Evolutionary conservation across 106 monocot species (phyloP).

Genomic region (Ottelia alismoides): DNA sequence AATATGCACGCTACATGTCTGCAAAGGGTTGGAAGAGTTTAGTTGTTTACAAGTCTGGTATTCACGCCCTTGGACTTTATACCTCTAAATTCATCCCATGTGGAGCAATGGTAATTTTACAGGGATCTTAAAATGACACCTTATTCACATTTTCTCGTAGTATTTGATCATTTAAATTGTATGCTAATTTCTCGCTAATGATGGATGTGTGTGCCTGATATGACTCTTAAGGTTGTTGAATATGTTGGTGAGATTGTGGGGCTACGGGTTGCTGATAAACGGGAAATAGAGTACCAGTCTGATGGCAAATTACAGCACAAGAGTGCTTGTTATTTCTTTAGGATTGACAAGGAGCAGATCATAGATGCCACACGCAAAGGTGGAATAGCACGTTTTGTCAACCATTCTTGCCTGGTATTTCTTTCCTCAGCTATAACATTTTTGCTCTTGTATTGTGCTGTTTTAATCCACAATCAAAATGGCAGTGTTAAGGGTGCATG

Average conservation of each 20-base stretch:
- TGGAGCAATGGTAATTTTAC: conserved; percentile 70
- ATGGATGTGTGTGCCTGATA: too few relatives aligned
- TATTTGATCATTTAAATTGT: background rate
- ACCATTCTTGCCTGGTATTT: conserved; percentile 88
- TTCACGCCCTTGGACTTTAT: conserved; percentile 94
- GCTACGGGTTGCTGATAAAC: conserved; percentile 80
- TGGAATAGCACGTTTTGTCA: conserved; percentile 94
- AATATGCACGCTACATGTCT: conserved; percentile 77
- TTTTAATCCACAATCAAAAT: background rate
- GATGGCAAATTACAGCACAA: conserved; percentile 74
- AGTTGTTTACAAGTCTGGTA: conserved; percentile 89
- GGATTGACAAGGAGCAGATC: conserved; percentile 86
- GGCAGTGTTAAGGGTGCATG: background rate
- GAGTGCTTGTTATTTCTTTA: conserved; percentile 97
- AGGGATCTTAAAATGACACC: background rate
- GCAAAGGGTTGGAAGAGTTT: conserved; percentile 71
- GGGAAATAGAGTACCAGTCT: conserved; percentile 88
- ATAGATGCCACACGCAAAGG: conserved; percentile 97
- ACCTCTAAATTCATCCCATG: conserved; percentile 66
- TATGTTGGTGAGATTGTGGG: conserved; percentile 96
- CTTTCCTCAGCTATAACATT: too few relatives aligned
- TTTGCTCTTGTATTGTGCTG: too few relatives aligned
- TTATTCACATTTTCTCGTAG: background rate
- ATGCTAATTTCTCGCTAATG: background rate
- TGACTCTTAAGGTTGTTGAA: conserved; percentile 63